Base-by-base conservation (phyloP, 169 alveolate species). In the Eimeria acervulina region DNA sequence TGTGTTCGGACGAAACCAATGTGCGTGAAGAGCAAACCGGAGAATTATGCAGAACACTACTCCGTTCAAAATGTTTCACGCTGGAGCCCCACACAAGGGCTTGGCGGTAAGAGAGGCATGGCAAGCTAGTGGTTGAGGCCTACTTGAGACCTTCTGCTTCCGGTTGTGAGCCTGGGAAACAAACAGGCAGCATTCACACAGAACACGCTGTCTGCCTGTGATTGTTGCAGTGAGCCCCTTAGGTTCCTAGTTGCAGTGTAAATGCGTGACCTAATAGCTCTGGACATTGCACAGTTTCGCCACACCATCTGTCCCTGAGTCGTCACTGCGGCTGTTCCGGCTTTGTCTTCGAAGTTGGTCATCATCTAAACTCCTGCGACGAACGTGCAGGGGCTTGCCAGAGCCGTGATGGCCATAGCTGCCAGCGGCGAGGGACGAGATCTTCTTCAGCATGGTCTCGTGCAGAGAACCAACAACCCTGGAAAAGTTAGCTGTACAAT, bases 91-190 rank as follows among this genome's bases (percentile, higher is more conserved):
- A 17, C 84, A 12, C 8, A 38, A 36, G 83, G 80, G 28, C 42
- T 33, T 7, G 10, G 31, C 8, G 55, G 84, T 52, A 72, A 21
- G n/a, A 38, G 63, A 70, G 8, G 28, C n/a, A 13, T 12, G n/a
- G n/a, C 19, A 13, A 19, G 42, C 42, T 21, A 26, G 36, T 12
- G 70, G 44, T 70, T 28, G 72, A 81, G 70, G 55, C 93, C 63
- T 85, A 85, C 93, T 70, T 52, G 80, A 85, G 93, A 21, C 78
- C 93, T 7, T 85, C 93, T 38, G 59, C 93, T 59, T 85, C 93
- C 33, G 55, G 66, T 38, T 85, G 74, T 36, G 93, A 55, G 80
- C 93, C 93, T 85, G 78, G 19, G 42, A 13, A 78, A 42, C 59
- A 52, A 28, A 28, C 51, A 44, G 7, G 31, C 31, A 36, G 21